These are phyloP conservation scores for Mucor circinelloides DNA, from an alignment of 371 early-diverging fungal genomes.

Conservation along the genomic window DNA sequence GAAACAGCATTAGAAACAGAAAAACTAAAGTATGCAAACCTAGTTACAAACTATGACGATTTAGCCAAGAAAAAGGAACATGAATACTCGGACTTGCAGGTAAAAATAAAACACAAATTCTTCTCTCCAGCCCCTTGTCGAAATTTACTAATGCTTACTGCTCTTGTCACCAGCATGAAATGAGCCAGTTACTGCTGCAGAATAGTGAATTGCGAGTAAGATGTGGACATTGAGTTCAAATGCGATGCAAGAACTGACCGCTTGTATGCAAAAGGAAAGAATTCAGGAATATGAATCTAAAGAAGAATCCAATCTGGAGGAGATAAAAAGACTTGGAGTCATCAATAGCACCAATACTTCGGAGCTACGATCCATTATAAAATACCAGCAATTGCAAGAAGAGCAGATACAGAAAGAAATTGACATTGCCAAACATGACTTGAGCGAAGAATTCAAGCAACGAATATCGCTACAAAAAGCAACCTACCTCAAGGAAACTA, in stretches of 20 bases:
- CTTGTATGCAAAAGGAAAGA: neutral
- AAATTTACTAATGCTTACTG: neutral
- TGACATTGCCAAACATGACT: neutral
- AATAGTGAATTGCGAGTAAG: neutral
- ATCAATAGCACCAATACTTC: neutral
- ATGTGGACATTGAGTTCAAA: neutral
- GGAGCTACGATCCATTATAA: neutral
- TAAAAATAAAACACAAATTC: neutral
- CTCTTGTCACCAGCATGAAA: neutral
- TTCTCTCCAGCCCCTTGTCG: neutral
- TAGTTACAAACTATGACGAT: neutral
- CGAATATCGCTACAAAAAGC: neutral
- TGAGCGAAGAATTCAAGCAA: neutral
- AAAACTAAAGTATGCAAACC: neutral
- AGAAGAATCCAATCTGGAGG: neutral
- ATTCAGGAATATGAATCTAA: neutral
- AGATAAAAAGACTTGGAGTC: neutral
- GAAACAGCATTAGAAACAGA: neutral
- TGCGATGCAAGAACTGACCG: neutral
- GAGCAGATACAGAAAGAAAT: neutral
- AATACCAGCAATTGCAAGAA: neutral
- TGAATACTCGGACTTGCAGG: neutral
- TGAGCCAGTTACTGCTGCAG: neutral
- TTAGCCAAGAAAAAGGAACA: conserved; percentile 1
- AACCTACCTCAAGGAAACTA: neutral